These are phyloP conservation scores for Saururus chinensis DNA, from an alignment of 164 flowering plant species.

Conservation along the genomic window DNA sequence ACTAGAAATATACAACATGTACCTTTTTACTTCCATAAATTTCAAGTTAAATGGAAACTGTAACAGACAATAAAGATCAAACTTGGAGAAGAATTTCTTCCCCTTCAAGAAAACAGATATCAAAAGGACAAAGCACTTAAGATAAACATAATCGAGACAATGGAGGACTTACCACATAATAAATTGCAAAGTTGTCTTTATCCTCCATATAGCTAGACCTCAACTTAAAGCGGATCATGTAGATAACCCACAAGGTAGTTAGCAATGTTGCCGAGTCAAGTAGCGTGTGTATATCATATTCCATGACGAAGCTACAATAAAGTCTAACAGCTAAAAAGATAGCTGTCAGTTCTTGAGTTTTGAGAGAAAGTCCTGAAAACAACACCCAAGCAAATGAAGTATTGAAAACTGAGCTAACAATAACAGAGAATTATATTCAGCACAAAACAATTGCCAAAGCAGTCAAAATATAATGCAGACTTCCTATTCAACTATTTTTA, in stretches of 20 bases:
- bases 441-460: neutral
- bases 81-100: neutral
- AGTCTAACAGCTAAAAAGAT: constrained; percentile 42
- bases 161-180: constrained; percentile 26
- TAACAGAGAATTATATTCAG: neutral
- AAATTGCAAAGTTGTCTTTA: constrained; percentile 32
- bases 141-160: neutral
- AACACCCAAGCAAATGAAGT: neutral
- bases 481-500: too few species aligned
- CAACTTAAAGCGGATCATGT: constrained; percentile 29
- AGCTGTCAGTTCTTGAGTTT: constrained; percentile 44
- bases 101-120: neutral
- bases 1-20: neutral
- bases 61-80: neutral
- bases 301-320: constrained; percentile 48
- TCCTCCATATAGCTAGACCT: constrained; percentile 32
- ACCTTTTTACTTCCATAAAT: neutral
- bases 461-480: too few species aligned
- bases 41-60: neutral
- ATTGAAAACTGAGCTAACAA: neutral
- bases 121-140: neutral
- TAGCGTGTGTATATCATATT: constrained; percentile 41
- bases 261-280: constrained; percentile 38
- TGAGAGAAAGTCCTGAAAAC: constrained; percentile 42
- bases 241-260: constrained; percentile 36